Percentiles rank a stretch among this genome's conserved stretches.
These are phyloP conservation scores for Dinochytrium kinnereticum DNA, from an alignment of 371 early-diverging fungal genomes.

Conservation along the genomic window DNA sequence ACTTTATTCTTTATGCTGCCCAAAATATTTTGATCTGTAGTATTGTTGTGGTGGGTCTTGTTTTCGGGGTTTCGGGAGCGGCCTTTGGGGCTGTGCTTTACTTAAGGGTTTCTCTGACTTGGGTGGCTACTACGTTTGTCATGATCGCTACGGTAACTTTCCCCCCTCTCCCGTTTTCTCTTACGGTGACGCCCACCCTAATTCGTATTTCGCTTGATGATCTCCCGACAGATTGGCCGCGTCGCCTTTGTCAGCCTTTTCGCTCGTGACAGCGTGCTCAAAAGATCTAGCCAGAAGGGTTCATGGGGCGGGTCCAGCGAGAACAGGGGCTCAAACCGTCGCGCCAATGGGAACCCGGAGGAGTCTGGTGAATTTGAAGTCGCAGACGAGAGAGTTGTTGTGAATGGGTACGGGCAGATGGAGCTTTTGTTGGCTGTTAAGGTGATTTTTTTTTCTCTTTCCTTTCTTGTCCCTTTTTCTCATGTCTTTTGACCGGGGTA, in stretches of 20 bases:
- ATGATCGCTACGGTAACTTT: not conserved
- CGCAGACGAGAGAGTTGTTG: too few species aligned
- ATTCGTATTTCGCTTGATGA: not conserved
- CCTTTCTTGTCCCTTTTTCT: too few species aligned
- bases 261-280: not conserved
- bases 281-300: not conserved
- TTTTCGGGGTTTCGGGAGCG: conserved; percentile 3
- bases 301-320: not conserved
- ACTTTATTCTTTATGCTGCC: conserved; percentile 3
- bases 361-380: too few species aligned
- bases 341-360: too few species aligned
- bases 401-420: too few species aligned
- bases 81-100: not conserved
- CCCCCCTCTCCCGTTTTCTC: too few species aligned
- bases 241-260: not conserved
- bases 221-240: not conserved
- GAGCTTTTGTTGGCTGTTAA: not conserved
- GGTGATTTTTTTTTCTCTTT: not conserved
- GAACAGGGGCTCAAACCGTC: not conserved
- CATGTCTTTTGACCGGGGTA: too few species aligned
- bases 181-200: too few species aligned
- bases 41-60: not conserved
- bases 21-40: conserved; percentile 17
- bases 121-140: not conserved
- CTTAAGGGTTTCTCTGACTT: not conserved